Base-by-base conservation (phyloP, 169 alveolate genomes). In the Cryptosporidium andersoni region DNA sequence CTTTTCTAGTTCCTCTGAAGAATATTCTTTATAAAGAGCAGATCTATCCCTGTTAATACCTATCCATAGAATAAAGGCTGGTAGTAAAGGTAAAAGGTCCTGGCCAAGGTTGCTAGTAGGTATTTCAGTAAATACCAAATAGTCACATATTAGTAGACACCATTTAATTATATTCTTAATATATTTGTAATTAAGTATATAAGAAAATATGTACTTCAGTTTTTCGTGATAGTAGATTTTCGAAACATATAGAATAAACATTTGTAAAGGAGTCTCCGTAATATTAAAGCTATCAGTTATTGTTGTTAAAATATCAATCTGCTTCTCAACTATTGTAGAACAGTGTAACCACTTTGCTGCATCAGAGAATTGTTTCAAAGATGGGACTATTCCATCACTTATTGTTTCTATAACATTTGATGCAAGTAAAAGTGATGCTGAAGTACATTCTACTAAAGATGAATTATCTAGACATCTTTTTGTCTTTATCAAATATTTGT, bases 311-410 rank as follows among this genome's bases (percentile, higher is more conserved):
- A 74, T 74, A 36, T 74, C 85, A 2, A 74, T 11, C 49, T 74
- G 85, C 51, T 51, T 74, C 42, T 56, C 51, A 36, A 74, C 16
- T 8, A 74, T 36, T 43, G 55, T 74, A 25, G 40, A 45, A 1
- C 68, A 42, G 25, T 74, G 45, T 11, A 74, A 25, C 85, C 85
- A 74, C 39, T 74, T 74, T 16, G 85, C 85, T 34, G 85, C 85
- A 36, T 74, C 64, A 43, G 74, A 74, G 60, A 74, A 74, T 43
- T 74, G 85, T 16, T 25, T 74, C n/a, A 74, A 40, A 6, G 68
- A 58, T 56, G 85, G 85, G 5, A 74, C 85, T 25, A 74, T 74
- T 68, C 55, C 60, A 60, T 74, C 85, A 7, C 74, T 58, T 16
- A 16, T 64, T 9, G 85, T 74, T 43, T 74, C 85, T 4, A 74